Evolutionary conservation across 2,329 filamentous ascomycete species (phyloP).

Genomic region (Nemania abortiva): DNA sequence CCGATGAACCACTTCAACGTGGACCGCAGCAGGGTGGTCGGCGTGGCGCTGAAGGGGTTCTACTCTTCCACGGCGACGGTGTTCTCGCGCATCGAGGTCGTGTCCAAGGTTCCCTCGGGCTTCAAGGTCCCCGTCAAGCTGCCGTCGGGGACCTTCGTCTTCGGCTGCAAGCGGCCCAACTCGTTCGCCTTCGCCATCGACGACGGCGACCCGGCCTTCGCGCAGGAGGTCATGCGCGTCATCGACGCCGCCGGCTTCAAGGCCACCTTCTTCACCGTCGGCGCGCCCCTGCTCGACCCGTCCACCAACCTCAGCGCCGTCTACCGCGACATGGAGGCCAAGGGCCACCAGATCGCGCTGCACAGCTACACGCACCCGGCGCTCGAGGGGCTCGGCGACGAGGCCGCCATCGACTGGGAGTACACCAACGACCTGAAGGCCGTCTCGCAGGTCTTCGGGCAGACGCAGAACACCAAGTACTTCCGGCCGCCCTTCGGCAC

Average conservation of each 20-base stretch:
- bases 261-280: conserved; percentile 79
- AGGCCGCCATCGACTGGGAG: conserved; percentile 70
- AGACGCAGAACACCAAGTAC: conserved; percentile 58
- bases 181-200: conserved; percentile 80
- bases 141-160: conserved; percentile 70
- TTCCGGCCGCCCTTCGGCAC: conserved; percentile 78
- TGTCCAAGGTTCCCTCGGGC: conserved; percentile 63
- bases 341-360: conserved; percentile 76
- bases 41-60: conserved; percentile 74
- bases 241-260: conserved; percentile 71
- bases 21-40: conserved; percentile 66
- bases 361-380: conserved; percentile 78
- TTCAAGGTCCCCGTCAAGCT: conserved; percentile 70
- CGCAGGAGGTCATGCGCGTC: conserved; percentile 71
- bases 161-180: conserved; percentile 75
- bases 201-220: conserved; percentile 71
- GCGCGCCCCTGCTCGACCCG: conserved; percentile 68
- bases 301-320: conserved; percentile 72
- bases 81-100: conserved; percentile 71
- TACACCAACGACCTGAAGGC: conserved; percentile 68
- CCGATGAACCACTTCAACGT: conserved; percentile 75
- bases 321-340: conserved; percentile 71
- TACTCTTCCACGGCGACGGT: conserved; percentile 64
- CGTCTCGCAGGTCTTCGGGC: conserved; percentile 56
- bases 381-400: conserved; percentile 67